Evolutionary conservation across 805 yeast species (phyloP).

Genomic region (Lipomyces yamanashiensis): DNA sequence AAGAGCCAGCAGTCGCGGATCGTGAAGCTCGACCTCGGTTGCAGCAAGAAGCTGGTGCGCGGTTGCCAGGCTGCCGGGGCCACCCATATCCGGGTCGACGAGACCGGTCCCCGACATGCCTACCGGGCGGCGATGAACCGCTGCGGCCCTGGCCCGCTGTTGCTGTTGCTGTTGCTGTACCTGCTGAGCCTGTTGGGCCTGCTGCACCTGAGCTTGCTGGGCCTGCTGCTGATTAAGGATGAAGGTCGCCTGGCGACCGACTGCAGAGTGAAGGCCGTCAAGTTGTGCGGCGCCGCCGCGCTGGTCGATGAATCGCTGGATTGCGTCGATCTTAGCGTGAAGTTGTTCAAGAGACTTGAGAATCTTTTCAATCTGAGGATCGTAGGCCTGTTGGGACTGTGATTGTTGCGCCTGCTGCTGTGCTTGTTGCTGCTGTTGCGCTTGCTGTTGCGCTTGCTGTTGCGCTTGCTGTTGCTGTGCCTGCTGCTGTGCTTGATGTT

Average conservation of each 20-base stretch:
- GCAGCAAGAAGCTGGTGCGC: slow-evolving; percentile 15
- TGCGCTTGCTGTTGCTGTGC: slow-evolving; percentile 22
- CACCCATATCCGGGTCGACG: slow-evolving; percentile 17
- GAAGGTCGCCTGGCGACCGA: slow-evolving; percentile 12
- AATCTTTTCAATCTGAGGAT: slow-evolving; percentile 29
- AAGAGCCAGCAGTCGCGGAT: slow-evolving; percentile 29
- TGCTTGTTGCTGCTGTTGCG: slow-evolving; percentile 16
- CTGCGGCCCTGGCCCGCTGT: slow-evolving; percentile 17
- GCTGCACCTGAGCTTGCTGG: slow-evolving; percentile 8
- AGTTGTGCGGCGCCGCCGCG: slow-evolving; percentile 17
- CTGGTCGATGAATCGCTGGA: slow-evolving; percentile 38
- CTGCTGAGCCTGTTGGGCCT: slow-evolving; percentile 7
- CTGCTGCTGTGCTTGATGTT: slow-evolving; percentile 21
- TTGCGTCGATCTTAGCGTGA: slow-evolving; percentile 41
- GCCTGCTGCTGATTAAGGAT: slow-evolving; percentile 15
- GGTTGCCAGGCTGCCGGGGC: slow-evolving; percentile 19
- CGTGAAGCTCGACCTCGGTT: slow-evolving; percentile 31
- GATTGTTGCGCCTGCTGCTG: slow-evolving; percentile 19
- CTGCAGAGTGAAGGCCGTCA: slow-evolving; percentile 9
- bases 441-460: slow-evolving; percentile 37
- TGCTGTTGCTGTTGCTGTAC: slow-evolving; percentile 8
- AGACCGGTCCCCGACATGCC: slow-evolving; percentile 14
- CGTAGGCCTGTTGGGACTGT: slow-evolving; percentile 37
- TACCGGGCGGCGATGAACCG: slow-evolving; percentile 35
- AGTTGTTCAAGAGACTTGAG: slow-evolving; percentile 39